phyloP scores from a whole-genome alignment of 768 basidiomycete species.

The Guyanaporus albipodus region DNA sequence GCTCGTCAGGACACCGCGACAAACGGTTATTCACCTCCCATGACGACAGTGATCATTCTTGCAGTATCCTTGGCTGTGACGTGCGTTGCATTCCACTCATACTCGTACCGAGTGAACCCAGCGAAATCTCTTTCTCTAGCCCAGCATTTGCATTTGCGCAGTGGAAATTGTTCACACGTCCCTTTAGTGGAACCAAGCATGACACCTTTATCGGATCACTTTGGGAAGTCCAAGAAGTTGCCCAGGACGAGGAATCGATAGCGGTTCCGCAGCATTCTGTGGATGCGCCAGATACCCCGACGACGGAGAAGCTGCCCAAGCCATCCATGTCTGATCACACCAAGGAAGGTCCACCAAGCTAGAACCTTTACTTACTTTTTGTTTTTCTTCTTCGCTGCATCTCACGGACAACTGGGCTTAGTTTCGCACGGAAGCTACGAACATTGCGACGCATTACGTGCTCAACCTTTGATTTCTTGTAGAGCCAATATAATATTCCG shows the following conservation, averaged over 20 bases:
- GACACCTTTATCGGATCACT: constrained; percentile 25
- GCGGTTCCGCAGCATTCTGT: constrained; percentile 7
- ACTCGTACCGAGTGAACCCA: neutral
- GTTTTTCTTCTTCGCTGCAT: constrained; percentile 6
- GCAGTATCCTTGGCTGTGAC: constrained; percentile 51
- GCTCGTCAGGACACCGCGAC: constrained; percentile 42
- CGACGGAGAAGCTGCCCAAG: constrained; percentile 16
- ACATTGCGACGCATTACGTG: constrained; percentile 11
- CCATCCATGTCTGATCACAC: constrained; percentile 3
- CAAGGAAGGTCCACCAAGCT: constrained; percentile 8
- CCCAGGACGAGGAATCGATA: constrained; percentile 20
- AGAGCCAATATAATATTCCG: constrained; percentile 20
- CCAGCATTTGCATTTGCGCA: constrained; percentile 52
- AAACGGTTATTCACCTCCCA: constrained; percentile 48
- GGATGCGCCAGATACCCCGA: constrained; percentile 16
- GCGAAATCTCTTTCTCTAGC: constrained; percentile 27
- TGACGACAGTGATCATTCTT: constrained; percentile 47
- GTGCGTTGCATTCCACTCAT: constrained; percentile 36
- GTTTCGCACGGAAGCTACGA: constrained; percentile 6
- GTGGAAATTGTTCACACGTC: constrained; percentile 46
- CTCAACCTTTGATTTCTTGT: constrained; percentile 4
- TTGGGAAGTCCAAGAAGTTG: constrained; percentile 21
- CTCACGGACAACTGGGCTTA: neutral
- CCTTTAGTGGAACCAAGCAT: constrained; percentile 38
- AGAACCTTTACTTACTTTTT: neutral